Conservation (phyloP, 2,329 filamentous ascomycete genomes). For the Colletotrichum sp. region DNA sequence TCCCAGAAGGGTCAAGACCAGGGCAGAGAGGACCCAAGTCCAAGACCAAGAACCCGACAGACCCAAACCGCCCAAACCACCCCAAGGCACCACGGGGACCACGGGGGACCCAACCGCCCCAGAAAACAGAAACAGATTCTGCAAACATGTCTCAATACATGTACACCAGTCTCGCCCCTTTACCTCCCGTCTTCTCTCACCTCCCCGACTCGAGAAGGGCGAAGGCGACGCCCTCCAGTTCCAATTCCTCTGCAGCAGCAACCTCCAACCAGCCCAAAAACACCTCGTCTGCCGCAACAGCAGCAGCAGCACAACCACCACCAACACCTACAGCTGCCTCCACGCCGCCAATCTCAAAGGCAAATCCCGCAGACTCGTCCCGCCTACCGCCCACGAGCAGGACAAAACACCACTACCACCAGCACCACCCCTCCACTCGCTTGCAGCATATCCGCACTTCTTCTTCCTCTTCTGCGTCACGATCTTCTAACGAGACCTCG, state of each 20-base stretch:
- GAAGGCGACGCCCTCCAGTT: neutral
- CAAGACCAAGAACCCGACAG: neutral
- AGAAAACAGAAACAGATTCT: constrained; percentile 13
- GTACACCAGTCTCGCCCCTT: constrained; percentile 21
- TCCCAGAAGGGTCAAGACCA: constrained; percentile 4
- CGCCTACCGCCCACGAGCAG: neutral
- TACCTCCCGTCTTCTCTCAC: constrained; percentile 20
- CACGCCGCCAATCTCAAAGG: neutral
- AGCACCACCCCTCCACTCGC: neutral
- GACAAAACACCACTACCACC: neutral
- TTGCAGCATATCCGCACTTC: constrained; percentile 34
- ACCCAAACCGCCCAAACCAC: neutral
- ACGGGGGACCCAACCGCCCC: neutral
- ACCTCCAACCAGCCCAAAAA: neutral
- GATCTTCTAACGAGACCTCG: constrained; percentile 26
- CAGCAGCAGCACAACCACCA: constrained; percentile 28
- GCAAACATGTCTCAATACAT: constrained; percentile 24
- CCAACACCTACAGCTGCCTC: constrained; percentile 26
- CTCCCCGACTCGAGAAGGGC: constrained; percentile 1
- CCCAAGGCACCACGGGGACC: neutral
- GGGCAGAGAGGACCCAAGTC: neutral
- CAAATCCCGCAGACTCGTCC: constrained; percentile 1
- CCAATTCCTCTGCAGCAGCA: neutral
- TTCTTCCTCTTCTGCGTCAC: constrained; percentile 31
- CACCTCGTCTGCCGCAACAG: neutral